Conservation (phyloP, 148 eudicot species). For the Nyssa sinensis region DNA sequence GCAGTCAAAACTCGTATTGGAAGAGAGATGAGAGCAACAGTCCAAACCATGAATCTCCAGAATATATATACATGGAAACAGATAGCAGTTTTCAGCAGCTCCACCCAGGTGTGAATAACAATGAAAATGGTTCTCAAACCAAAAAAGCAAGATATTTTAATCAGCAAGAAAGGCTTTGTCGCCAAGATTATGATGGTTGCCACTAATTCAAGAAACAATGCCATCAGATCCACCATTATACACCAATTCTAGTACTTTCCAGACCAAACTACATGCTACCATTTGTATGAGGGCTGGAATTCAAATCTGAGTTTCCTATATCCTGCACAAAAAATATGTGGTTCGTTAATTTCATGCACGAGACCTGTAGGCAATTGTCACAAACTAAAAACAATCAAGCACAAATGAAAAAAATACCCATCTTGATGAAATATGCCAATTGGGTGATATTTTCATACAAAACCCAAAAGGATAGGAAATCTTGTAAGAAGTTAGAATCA, state of each 20-base stretch:
- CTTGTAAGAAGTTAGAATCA: too few species aligned
- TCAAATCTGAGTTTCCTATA: neutral
- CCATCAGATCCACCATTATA: conserved; percentile 19
- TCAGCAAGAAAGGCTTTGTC: conserved; percentile 32
- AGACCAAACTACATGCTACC: neutral
- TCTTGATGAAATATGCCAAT: neutral
- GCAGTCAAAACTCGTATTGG: conserved; percentile 62
- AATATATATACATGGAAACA: conserved; percentile 42
- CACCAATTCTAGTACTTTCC: conserved; percentile 7
- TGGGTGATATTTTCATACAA: neutral
- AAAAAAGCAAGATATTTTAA: conserved; percentile 29
- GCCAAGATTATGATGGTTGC: conserved; percentile 20
- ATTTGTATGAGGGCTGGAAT: conserved; percentile 2
- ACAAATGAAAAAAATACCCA: neutral
- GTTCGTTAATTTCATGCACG: too few species aligned
- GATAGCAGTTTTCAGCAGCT: conserved; percentile 45
- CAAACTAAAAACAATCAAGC: too few species aligned
- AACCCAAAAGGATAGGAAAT: neutral
- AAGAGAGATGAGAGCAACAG: conserved; percentile 43
- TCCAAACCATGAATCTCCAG: conserved; percentile 41
- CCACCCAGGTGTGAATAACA: conserved; percentile 50
- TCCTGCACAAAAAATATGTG: neutral
- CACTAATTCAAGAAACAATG: conserved; percentile 27
- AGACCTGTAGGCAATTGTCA: too few species aligned
- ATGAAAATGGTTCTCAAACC: conserved; percentile 39